These are phyloP conservation scores for Ambrosiella cleistominuta DNA, from an alignment of 2,329 filamentous ascomycete species.

Conservation along the genomic window DNA sequence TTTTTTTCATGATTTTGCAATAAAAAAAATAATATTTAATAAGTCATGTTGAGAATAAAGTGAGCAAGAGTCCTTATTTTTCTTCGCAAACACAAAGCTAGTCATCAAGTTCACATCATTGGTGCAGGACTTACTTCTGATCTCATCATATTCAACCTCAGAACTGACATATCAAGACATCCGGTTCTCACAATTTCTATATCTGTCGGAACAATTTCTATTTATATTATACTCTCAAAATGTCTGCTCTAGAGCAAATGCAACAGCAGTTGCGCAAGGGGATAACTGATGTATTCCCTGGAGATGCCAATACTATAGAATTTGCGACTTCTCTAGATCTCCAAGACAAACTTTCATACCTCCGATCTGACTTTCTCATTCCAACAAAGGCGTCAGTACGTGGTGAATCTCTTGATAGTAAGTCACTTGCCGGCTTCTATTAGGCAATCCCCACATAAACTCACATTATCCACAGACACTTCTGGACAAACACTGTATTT, in stretches of 20 bases:
- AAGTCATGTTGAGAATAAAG: no score
- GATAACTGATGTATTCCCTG: neutral
- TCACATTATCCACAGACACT: neutral
- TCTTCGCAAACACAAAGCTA: no score
- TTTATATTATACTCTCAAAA: neutral
- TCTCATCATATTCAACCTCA: no score
- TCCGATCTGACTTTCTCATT: constrained; percentile 58
- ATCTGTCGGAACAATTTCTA: no score
- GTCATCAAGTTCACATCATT: no score
- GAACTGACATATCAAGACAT: no score
- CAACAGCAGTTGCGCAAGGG: neutral
- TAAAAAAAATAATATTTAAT: no score
- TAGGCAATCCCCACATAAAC: neutral
- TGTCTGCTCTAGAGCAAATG: neutral
- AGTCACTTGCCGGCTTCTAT: constrained; percentile 10
- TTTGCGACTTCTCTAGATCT: constrained; percentile 38
- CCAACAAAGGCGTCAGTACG: constrained; percentile 54
- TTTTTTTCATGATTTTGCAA: no score
- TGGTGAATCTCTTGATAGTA: constrained; percentile 26
- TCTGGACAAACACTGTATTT: constrained; percentile 47
- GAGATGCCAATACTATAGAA: constrained; percentile 26
- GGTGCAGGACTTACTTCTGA: no score
- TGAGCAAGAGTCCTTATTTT: no score
- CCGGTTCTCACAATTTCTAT: no score
- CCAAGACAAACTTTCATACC: constrained; percentile 39